These are phyloP conservation scores for Apiotrichum mycotoxinovorans DNA, from an alignment of 1,284 basidiomycete genomes.

Conservation along the genomic window DNA sequence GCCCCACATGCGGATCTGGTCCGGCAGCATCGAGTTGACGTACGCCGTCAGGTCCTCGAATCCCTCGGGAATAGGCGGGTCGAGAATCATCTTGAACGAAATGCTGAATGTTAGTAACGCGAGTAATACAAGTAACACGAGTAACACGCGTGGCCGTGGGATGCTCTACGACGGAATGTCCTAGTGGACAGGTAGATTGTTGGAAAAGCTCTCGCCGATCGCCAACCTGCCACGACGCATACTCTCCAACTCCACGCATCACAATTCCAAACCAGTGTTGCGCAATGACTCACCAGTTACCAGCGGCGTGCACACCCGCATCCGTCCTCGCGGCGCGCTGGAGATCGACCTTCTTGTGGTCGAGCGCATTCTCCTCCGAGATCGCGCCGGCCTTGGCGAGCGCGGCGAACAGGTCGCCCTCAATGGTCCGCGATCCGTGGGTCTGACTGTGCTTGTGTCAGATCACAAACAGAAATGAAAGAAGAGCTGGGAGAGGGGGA, in stretches of 20 bases:
- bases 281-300: constrained; percentile 66
- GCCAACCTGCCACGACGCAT: no score
- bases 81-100: constrained; percentile 82
- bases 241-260: no score
- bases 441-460: constrained; percentile 33
- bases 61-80: constrained; percentile 66
- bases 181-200: no score
- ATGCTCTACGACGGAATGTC: no score
- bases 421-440: constrained; percentile 69
- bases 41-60: constrained; percentile 58
- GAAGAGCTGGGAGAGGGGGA: no score
- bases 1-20: constrained; percentile 89
- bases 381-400: constrained; percentile 86
- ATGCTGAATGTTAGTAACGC: constrained; percentile 46
- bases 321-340: constrained; percentile 92
- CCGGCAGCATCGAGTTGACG: constrained; percentile 82
- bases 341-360: constrained; percentile 83
- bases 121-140: no score
- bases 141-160: no score
- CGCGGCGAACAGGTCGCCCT: constrained; percentile 83
- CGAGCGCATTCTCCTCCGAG: constrained; percentile 84
- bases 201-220: no score
- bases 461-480: background rate
- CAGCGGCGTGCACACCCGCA: constrained; percentile 94
- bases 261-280: no score